Conservation (phyloP, 495 filamentous ascomycete genomes). For the Aspergillus olivimuriae region DNA sequence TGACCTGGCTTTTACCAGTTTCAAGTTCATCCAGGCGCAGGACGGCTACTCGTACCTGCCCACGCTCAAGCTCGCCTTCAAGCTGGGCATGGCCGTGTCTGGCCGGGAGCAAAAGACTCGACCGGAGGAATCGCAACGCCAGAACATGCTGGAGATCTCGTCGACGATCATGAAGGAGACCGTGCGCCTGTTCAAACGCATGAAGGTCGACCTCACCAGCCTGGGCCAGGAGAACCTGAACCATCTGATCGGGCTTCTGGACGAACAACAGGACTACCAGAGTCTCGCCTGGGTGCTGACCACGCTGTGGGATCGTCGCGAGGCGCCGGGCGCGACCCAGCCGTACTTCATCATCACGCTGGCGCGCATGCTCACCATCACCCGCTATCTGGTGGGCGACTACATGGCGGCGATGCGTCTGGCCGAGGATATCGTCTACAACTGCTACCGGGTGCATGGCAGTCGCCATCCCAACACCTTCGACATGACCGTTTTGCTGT, state of each 20-base stretch:
- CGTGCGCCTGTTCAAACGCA: slow-evolving; percentile 10
- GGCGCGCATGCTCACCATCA: slow-evolving; percentile 31
- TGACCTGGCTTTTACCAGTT: slow-evolving; percentile 27
- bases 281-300: slow-evolving; percentile 30
- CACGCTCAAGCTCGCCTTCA: slow-evolving; percentile 14
- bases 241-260: slow-evolving; percentile 28
- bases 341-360: slow-evolving; percentile 26
- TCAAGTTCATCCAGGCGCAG: slow-evolving; percentile 16
- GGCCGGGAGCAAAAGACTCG: slow-evolving; percentile 7
- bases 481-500: slow-evolving; percentile 33
- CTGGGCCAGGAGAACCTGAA: slow-evolving; percentile 27
- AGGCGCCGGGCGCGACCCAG: slow-evolving; percentile 15
- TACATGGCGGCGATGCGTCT: slow-evolving; percentile 26
- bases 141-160: slow-evolving; percentile 11
- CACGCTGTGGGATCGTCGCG: slow-evolving; percentile 30
- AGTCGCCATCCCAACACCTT: slow-evolving; percentile 26
- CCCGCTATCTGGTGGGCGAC: slow-evolving; percentile 29
- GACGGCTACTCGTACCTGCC: slow-evolving; percentile 9
- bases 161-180: slow-evolving; percentile 13
- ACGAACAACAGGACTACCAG: slow-evolving; percentile 32
- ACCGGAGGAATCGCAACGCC: not conserved
- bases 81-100: slow-evolving; percentile 15
- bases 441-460: slow-evolving; percentile 35
- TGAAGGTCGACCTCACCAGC: slow-evolving; percentile 19
- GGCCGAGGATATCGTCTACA: slow-evolving; percentile 38